A percentile compares a stretch with the other conserved stretches of the same genome.
phyloP scores from a whole-genome alignment of 495 filamentous ascomycete species.

The Hypomontagnella submonticulosa region DNA sequence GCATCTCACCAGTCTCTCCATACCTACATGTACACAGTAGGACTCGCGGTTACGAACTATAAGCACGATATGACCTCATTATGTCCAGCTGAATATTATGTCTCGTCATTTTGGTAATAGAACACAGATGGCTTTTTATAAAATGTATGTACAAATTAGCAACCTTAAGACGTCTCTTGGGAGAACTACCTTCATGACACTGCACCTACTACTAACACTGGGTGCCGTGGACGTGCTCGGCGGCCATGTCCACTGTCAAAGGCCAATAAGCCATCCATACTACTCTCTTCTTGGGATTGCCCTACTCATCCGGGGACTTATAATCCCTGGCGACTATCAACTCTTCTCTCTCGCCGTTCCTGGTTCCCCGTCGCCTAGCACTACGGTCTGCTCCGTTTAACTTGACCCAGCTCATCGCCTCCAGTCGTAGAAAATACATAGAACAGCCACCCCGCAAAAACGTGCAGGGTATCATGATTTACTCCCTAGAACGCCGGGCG shows the following conservation, averaged over 20 bases:
- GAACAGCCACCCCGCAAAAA: slow-evolving; percentile 38
- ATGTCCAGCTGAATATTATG: too few species aligned
- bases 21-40: too few species aligned
- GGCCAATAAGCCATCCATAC: background rate
- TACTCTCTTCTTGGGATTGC: background rate
- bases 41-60: background rate
- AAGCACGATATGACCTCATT: too few species aligned
- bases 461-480: slow-evolving; percentile 43
- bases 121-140: background rate
- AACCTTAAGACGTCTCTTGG: too few species aligned
- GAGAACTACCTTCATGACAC: too few species aligned
- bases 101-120: background rate
- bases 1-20: too few species aligned
- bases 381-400: slow-evolving; percentile 21
- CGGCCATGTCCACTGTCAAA: slow-evolving; percentile 3
- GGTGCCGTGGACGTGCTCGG: background rate
- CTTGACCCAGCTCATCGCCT: background rate
- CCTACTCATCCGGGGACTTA: background rate
- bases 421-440: slow-evolving; percentile 8
- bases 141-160: background rate
- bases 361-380: background rate
- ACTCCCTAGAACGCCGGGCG: slow-evolving; percentile 37
- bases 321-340: background rate
- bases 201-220: background rate
- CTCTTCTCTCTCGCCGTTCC: background rate